These are phyloP conservation scores for Cucumis sativus DNA, from an alignment of 306 rosid genomes.

Conservation along the genomic window Cucumber_9930_V3 NC_026655.2:5777001-5777500, in stretches of 20 bases:
- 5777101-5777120: neutral
- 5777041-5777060: neutral
- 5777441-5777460: constrained; percentile 9
- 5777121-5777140: neutral
- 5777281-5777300: neutral
- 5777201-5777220: constrained; percentile 19
- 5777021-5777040: neutral
- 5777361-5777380: constrained; percentile 6
- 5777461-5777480: constrained; percentile 26
- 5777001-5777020: constrained; percentile 4
- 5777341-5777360: constrained; percentile 22
- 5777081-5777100: neutral
- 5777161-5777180: neutral
- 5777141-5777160: neutral
- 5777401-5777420: neutral
- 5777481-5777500: constrained; percentile 25
- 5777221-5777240: constrained; percentile 11
- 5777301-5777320: neutral
- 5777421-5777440: constrained; percentile 4
- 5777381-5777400: constrained; percentile 7
- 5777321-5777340: neutral
- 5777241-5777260: constrained; percentile 11
- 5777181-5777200: constrained; percentile 21
- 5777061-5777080: constrained; percentile 5
- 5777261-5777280: constrained; percentile 15